Conservation (phyloP, 345 rosid species). For the Citrus glauca region DNA sequence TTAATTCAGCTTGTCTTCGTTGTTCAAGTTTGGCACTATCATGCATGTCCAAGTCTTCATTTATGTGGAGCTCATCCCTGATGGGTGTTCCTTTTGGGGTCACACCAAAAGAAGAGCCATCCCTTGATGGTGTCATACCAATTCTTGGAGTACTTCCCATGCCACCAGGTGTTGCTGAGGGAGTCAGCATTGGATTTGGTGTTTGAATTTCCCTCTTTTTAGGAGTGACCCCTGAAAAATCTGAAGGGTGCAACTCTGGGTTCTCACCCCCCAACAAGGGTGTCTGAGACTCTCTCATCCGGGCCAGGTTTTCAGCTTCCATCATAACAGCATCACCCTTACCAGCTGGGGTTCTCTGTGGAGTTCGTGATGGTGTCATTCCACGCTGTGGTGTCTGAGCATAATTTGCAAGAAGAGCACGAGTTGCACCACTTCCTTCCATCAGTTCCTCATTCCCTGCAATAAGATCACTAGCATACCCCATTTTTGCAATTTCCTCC, state of each 20-base stretch:
- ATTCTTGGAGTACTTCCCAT: slow-evolving; percentile 78
- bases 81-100: slow-evolving; percentile 96
- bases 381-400: slow-evolving; percentile 82
- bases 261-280: slow-evolving; percentile 96
- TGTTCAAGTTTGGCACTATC: slow-evolving; percentile 77
- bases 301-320: slow-evolving; percentile 99
- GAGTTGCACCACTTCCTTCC: slow-evolving; percentile 93
- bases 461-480: slow-evolving; percentile 88
- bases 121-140: slow-evolving; percentile 94
- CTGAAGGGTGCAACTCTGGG: slow-evolving; percentile 99
- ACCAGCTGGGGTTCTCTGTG: slow-evolving; percentile 95
- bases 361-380: slow-evolving; percentile 87
- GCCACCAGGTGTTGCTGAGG: slow-evolving; percentile 87
- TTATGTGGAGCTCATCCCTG: slow-evolving; percentile 94
- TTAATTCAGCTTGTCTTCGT: slow-evolving; percentile 74
- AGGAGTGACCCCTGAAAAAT: slow-evolving; percentile 98
- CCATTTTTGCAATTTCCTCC: slow-evolving; percentile 98
- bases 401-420: slow-evolving; percentile 90
- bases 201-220: slow-evolving; percentile 84
- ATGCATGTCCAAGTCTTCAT: slow-evolving; percentile 82
- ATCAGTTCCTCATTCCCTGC: slow-evolving; percentile 79
- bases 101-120: slow-evolving; percentile 68
- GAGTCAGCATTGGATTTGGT: slow-evolving; percentile 89
- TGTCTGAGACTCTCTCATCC: slow-evolving; percentile 95
- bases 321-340: slow-evolving; percentile 97